Percentiles rank a stretch among this genome's conserved stretches.
These are phyloP conservation scores for Hevea brasiliensis DNA, from an alignment of 345 rosid species.

Conservation along the genomic window DNA sequence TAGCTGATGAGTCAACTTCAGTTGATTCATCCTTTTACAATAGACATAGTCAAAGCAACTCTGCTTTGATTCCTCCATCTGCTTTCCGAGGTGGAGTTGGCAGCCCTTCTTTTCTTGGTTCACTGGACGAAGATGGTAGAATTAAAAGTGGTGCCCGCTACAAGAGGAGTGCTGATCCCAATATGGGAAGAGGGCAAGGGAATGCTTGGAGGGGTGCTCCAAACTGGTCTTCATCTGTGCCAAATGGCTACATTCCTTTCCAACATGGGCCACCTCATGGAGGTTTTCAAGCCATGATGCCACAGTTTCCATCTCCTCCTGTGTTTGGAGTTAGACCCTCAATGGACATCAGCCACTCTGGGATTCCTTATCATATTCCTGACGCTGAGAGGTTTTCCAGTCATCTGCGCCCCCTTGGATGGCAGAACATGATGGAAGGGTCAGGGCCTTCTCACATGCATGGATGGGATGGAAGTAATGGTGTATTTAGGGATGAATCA, in stretches of 20 bases:
- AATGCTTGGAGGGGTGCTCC: slow-evolving; percentile 89
- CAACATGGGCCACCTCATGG: slow-evolving; percentile 87
- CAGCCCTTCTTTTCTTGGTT: slow-evolving; percentile 66
- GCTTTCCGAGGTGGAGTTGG: slow-evolving; percentile 60
- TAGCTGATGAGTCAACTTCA: slow-evolving; percentile 58
- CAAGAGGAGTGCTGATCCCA: slow-evolving; percentile 64
- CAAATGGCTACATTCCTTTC: slow-evolving; percentile 88
- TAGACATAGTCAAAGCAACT: slow-evolving; percentile 53
- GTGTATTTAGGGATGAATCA: slow-evolving; percentile 75
- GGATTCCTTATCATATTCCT: slow-evolving; percentile 71
- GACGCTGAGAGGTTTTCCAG: slow-evolving; percentile 80
- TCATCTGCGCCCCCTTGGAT: slow-evolving; percentile 85
- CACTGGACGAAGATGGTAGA: slow-evolving; percentile 69
- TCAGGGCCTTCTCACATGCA: slow-evolving; percentile 78
- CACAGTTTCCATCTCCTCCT: slow-evolving; percentile 72
- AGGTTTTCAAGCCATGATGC: slow-evolving; percentile 69
- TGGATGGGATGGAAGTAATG: slow-evolving; percentile 87
- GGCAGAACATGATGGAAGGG: slow-evolving; percentile 90
- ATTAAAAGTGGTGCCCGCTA: slow-evolving; percentile 46
- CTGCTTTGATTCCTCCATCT: slow-evolving; percentile 57
- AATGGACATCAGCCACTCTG: slow-evolving; percentile 74
- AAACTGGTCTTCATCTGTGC: slow-evolving; percentile 72
- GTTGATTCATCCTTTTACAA: slow-evolving; percentile 57
- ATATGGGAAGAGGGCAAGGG: slow-evolving; percentile 75
- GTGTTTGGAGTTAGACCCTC: slow-evolving; percentile 79